These are phyloP conservation scores for Zygoascus tannicola DNA, from an alignment of 805 yeast genomes.

Conservation along the genomic window DNA sequence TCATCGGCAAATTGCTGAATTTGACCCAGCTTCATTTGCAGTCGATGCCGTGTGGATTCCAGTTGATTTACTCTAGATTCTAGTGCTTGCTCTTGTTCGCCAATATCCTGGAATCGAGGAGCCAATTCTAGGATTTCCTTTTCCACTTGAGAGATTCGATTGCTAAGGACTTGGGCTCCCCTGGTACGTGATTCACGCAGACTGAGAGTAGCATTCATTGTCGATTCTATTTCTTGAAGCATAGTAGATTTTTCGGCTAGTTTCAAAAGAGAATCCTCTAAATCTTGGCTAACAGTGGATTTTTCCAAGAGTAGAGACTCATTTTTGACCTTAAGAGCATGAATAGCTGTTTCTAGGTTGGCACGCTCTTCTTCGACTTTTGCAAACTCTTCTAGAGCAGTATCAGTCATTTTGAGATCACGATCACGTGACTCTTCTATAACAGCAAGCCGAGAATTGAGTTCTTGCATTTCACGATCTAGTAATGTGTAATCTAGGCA, in stretches of 20 bases:
- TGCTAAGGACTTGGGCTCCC: conserved; percentile 26
- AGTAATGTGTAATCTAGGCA: conserved; percentile 64
- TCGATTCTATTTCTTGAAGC: conserved; percentile 24
- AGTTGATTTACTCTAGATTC: conserved; percentile 35
- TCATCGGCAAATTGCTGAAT: conserved; percentile 47
- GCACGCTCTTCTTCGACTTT: conserved; percentile 12
- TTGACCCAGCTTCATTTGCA: conserved; percentile 66
- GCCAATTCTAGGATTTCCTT: conserved; percentile 4
- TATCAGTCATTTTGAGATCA: conserved; percentile 12
- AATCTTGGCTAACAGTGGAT: conserved; percentile 42
- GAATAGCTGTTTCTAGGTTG: conserved; percentile 24
- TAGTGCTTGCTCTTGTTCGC: conserved; percentile 33
- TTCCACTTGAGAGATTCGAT: conserved; percentile 9
- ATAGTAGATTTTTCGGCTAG: conserved; percentile 31
- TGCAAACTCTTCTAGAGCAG: background rate
- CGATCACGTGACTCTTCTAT: conserved; percentile 8
- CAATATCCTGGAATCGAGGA: conserved; percentile 21
- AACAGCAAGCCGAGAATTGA: conserved; percentile 7
- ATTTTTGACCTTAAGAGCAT: conserved; percentile 38
- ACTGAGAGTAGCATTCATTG: conserved; percentile 12
- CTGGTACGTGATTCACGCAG: conserved; percentile 28
- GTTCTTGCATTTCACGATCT: conserved; percentile 59
- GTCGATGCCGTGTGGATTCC: conserved; percentile 45
- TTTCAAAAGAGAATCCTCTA: conserved; percentile 30
- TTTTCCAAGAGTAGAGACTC: conserved; percentile 50